Conservation (phyloP, 805 yeast genomes). For the Lachancea sp. region DNA sequence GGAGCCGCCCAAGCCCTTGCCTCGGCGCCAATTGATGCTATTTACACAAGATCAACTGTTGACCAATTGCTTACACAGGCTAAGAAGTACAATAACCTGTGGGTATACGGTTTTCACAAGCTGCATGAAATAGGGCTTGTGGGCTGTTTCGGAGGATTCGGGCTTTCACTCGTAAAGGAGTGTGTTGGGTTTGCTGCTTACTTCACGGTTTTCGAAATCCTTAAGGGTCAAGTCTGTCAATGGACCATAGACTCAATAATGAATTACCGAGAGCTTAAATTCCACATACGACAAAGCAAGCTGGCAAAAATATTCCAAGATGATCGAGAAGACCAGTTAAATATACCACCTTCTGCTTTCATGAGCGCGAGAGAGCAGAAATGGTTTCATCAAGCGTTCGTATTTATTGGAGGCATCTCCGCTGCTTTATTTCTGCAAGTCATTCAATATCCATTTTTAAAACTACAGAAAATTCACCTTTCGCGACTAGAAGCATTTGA, state of each 20-base stretch:
- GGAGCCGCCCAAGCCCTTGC: constrained; percentile 85
- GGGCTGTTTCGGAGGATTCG: constrained; percentile 87
- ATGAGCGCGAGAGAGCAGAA: constrained; percentile 23
- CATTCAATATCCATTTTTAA: constrained; percentile 77
- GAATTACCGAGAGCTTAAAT: constrained; percentile 38
- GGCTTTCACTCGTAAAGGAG: constrained; percentile 73
- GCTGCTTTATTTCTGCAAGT: constrained; percentile 74
- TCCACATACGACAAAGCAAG: constrained; percentile 17
- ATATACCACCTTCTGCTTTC: constrained; percentile 5
- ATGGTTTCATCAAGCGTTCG: constrained; percentile 27
- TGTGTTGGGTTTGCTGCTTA: constrained; percentile 77
- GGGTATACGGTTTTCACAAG: constrained; percentile 69
- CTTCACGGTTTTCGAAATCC: constrained; percentile 71
- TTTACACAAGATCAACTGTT: constrained; percentile 72
- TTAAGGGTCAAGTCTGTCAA: constrained; percentile 62
- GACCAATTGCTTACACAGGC: constrained; percentile 61
- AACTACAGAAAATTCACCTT: constrained; percentile 72
- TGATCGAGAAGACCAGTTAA: constrained; percentile 4
- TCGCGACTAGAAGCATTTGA: constrained; percentile 77
- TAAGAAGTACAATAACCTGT: constrained; percentile 54
- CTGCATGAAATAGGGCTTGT: constrained; percentile 65
- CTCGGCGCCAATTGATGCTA: constrained; percentile 91
- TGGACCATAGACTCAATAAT: constrained; percentile 41
- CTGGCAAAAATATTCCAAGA: constrained; percentile 23
- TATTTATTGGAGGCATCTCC: constrained; percentile 77